phyloP scores from a whole-genome alignment of 345 rosid species.

The Salix viminalis region DNA sequence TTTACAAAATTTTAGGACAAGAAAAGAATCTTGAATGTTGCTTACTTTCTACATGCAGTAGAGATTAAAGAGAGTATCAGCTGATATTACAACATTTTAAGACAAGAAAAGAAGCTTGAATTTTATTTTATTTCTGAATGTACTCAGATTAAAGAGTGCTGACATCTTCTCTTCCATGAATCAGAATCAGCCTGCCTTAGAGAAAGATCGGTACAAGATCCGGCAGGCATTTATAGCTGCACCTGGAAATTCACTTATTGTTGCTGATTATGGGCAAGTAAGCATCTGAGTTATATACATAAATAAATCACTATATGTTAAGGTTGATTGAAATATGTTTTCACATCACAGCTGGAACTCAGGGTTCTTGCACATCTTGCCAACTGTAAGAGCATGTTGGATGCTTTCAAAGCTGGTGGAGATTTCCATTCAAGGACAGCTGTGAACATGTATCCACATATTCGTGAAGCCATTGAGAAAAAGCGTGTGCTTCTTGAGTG shows the following conservation, averaged over 20 bases:
- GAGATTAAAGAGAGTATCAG: background rate
- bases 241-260: slow-evolving; percentile 91
- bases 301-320: background rate
- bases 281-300: slow-evolving; percentile 16
- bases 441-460: slow-evolving; percentile 93
- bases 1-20: background rate
- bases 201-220: slow-evolving; percentile 96
- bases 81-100: background rate
- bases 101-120: background rate
- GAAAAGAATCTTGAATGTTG: background rate
- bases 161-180: slow-evolving; percentile 7
- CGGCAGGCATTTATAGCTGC: slow-evolving; percentile 91
- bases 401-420: slow-evolving; percentile 96
- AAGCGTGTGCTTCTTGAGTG: slow-evolving; percentile 84
- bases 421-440: slow-evolving; percentile 98
- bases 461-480: slow-evolving; percentile 70
- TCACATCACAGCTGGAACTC: slow-evolving; percentile 73
- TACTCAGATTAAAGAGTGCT: background rate
- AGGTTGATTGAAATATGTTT: slow-evolving; percentile 25
- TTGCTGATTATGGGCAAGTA: slow-evolving; percentile 99
- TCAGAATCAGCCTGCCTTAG: slow-evolving; percentile 98
- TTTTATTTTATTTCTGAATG: background rate
- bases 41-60: background rate
- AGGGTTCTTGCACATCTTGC: slow-evolving; percentile 96
- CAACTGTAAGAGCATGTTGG: slow-evolving; percentile 88